phyloP scores from a whole-genome alignment of 2,329 filamentous ascomycete species.

The Nannizzia gypsea region DNA sequence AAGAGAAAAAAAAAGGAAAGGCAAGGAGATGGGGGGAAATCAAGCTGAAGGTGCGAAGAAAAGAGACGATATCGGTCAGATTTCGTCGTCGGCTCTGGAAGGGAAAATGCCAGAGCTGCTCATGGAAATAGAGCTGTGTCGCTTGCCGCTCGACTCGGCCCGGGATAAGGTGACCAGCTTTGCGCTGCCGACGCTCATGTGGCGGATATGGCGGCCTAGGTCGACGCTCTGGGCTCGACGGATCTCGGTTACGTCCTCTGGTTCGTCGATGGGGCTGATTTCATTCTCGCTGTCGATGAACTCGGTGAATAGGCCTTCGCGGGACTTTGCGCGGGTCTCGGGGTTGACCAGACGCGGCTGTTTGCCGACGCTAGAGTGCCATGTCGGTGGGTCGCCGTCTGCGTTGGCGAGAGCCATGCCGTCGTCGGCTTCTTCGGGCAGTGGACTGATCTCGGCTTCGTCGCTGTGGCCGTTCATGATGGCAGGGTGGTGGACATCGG shows the following conservation, averaged over 20 bases:
- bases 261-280: constrained; percentile 26
- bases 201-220: constrained; percentile 54
- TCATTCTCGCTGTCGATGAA: constrained; percentile 29
- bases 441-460: background rate
- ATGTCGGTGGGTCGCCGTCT: constrained; percentile 29
- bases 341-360: constrained; percentile 55
- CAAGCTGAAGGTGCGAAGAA: background rate
- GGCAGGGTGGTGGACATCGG: no score
- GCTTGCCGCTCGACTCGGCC: constrained; percentile 21
- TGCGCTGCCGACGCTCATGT: constrained; percentile 67
- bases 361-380: constrained; percentile 43
- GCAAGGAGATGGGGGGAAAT: background rate
- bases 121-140: constrained; percentile 9
- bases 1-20: background rate
- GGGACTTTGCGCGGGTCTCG: constrained; percentile 46
- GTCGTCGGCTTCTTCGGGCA: constrained; percentile 6
- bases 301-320: constrained; percentile 47
- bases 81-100: background rate
- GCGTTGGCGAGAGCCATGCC: background rate
- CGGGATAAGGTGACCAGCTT: constrained; percentile 56
- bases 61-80: background rate
- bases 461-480: background rate
- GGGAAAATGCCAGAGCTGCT: constrained; percentile 9
- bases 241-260: constrained; percentile 24
- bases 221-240: constrained; percentile 62